phyloP scores from a whole-genome alignment of 352 stramenopile genomes.

The Phytophthora brassicae region DNA sequence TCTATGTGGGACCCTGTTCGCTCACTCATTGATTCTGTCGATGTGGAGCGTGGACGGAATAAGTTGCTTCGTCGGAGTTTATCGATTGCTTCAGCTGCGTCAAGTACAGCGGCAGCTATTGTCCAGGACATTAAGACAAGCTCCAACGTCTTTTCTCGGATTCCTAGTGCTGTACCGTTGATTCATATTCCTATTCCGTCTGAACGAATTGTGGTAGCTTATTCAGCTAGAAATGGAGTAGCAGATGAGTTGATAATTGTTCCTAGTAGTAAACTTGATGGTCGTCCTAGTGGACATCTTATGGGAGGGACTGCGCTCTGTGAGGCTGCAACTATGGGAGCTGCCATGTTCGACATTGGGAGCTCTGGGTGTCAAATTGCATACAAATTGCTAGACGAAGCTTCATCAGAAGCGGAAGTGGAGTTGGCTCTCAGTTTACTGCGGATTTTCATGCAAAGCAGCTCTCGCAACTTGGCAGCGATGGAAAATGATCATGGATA shows the following conservation, averaged over 20 bases:
- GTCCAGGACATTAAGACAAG: constrained; percentile 70
- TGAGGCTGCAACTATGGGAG: constrained; percentile 31
- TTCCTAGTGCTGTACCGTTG: constrained; percentile 51
- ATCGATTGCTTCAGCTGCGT: constrained; percentile 60
- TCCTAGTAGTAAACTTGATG: constrained; percentile 52
- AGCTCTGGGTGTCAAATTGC: constrained; percentile 54
- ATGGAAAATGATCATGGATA: constrained; percentile 81
- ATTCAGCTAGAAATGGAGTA: constrained; percentile 42
- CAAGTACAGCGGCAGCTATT: constrained; percentile 61
- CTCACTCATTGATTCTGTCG: constrained; percentile 67
- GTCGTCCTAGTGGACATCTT: constrained; percentile 54
- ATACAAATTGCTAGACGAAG: constrained; percentile 55
- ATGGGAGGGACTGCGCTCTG: constrained; percentile 44
- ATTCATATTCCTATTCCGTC: constrained; percentile 49
- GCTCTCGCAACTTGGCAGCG: constrained; percentile 45
- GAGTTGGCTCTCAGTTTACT: constrained; percentile 52
- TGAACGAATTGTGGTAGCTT: constrained; percentile 59
- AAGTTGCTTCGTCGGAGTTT: constrained; percentile 57
- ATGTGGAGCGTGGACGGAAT: constrained; percentile 51
- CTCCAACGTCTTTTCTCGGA: constrained; percentile 52
- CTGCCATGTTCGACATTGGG: constrained; percentile 47
- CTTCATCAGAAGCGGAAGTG: constrained; percentile 40
- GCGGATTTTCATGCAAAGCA: constrained; percentile 31
- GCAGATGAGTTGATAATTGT: constrained; percentile 45
- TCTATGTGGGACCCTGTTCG: constrained; percentile 70